phyloP scores from a whole-genome alignment of 2,329 filamentous ascomycete genomes.

The Apiospora phragmitis region DNA sequence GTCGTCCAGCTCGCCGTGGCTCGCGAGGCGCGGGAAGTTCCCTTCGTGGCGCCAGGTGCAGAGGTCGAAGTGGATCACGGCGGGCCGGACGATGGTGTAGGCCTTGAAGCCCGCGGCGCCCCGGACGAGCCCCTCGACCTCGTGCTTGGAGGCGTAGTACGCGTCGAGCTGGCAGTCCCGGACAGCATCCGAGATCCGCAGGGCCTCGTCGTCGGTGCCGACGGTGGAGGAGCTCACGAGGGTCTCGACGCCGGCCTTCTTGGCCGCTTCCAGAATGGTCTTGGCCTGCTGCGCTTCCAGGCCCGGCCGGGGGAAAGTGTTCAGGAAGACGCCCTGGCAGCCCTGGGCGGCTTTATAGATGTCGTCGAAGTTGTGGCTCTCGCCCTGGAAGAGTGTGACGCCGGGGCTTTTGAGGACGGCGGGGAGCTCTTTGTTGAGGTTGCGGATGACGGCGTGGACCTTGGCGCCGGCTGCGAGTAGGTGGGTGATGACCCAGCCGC shows the following conservation, averaged over 20 bases:
- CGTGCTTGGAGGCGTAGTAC: conserved; percentile 40
- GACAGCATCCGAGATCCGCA: conserved; percentile 25
- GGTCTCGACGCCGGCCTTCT: conserved; percentile 32
- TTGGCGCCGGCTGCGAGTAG: conserved; percentile 35
- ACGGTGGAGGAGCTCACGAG: conserved; percentile 30
- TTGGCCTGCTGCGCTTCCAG: conserved; percentile 32
- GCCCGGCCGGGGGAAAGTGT: conserved; percentile 21
- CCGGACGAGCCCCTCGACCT: conserved; percentile 35
- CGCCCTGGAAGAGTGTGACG: conserved; percentile 37
- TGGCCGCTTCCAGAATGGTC: conserved; percentile 31
- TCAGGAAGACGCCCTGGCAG: conserved; percentile 30
- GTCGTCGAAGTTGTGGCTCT: conserved; percentile 33
- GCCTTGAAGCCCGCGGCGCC: conserved; percentile 24
- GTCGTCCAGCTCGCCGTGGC: conserved; percentile 29
- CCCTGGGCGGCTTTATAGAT: conserved; percentile 34
- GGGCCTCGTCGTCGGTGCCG: conserved; percentile 15
- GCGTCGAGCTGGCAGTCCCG: conserved; percentile 19
- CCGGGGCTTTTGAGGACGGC: conserved; percentile 23
- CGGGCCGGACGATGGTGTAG: conserved; percentile 37
- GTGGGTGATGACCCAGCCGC: conserved; percentile 30
- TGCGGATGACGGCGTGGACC: conserved; percentile 37
- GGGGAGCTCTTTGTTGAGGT: conserved; percentile 30
- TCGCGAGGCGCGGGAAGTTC: conserved; percentile 32
- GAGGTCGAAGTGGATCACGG: conserved; percentile 30
- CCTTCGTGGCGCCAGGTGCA: conserved; percentile 19